Conservation (phyloP, 2,329 filamentous ascomycete genomes). For the Aspergillus udagawae region DNA sequence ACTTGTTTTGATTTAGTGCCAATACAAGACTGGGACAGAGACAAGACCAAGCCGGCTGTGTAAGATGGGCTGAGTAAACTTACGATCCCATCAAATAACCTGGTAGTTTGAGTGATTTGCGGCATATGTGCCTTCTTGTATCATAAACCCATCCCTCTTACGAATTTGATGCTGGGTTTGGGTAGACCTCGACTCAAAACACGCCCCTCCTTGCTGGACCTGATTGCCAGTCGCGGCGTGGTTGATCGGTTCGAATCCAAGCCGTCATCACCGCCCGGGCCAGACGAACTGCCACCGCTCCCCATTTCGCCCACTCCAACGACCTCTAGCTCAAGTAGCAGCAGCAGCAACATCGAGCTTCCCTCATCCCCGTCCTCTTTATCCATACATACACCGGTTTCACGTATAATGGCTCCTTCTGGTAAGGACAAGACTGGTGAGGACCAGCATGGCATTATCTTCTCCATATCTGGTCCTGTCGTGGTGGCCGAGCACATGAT, state of each 20-base stretch:
- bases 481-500: slow-evolving; percentile 98
- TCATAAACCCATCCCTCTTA: background rate
- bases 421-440: slow-evolving; percentile 48
- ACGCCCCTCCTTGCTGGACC: slow-evolving; percentile 60
- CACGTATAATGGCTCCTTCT: slow-evolving; percentile 41
- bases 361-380: slow-evolving; percentile 19
- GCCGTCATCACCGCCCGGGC: slow-evolving; percentile 34
- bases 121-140: background rate
- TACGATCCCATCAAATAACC: background rate
- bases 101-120: background rate
- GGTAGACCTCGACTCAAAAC: slow-evolving; percentile 54
- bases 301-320: slow-evolving; percentile 40
- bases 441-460: slow-evolving; percentile 61
- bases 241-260: slow-evolving; percentile 13
- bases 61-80: slow-evolving; percentile 11
- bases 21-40: background rate
- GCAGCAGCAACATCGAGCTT: slow-evolving; percentile 14
- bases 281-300: slow-evolving; percentile 43
- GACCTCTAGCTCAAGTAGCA: slow-evolving; percentile 15
- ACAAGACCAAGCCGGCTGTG: background rate
- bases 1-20: background rate
- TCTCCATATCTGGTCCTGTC: slow-evolving; percentile 78
- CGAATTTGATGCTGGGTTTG: slow-evolving; percentile 49
- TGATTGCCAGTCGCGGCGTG: slow-evolving; percentile 40
- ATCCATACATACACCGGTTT: slow-evolving; percentile 21